These are phyloP conservation scores for Colletotrichum coccodes DNA, from an alignment of 2,329 filamentous ascomycete species.

Conservation along the genomic window DNA sequence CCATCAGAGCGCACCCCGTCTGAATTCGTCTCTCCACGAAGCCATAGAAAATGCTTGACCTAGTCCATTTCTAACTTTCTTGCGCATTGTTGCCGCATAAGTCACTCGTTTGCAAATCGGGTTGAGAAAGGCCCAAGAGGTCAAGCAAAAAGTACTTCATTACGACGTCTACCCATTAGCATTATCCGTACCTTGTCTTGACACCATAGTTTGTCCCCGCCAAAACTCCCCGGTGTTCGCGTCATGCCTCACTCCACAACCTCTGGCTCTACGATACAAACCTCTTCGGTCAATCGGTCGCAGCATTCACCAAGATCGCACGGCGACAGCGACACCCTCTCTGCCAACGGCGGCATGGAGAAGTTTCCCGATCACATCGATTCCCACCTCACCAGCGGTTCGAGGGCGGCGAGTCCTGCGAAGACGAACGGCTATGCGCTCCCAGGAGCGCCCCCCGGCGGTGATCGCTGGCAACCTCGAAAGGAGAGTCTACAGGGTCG, in stretches of 20 bases:
- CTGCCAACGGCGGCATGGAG: slow-evolving; percentile 52
- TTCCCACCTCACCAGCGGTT: slow-evolving; percentile 38
- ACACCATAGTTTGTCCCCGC: slow-evolving; percentile 26
- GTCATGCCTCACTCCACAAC: slow-evolving; percentile 53
- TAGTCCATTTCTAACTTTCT: slow-evolving; percentile 17
- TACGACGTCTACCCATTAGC: background rate
- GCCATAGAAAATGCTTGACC: slow-evolving; percentile 24
- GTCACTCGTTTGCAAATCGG: slow-evolving; percentile 25
- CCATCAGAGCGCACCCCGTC: slow-evolving; percentile 28
- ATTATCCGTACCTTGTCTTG: slow-evolving; percentile 15
- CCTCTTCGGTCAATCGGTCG: slow-evolving; percentile 45
- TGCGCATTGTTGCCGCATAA: slow-evolving; percentile 28
- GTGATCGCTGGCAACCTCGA: slow-evolving; percentile 71
- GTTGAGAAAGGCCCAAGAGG: background rate
- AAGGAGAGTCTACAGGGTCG: slow-evolving; percentile 63
- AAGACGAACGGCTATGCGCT: slow-evolving; percentile 41
- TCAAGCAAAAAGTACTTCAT: background rate
- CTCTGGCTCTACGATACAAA: slow-evolving; percentile 42
- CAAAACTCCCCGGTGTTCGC: slow-evolving; percentile 22
- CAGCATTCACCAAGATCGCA: slow-evolving; percentile 38
- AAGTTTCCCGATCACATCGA: slow-evolving; percentile 69
- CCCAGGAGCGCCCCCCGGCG: slow-evolving; percentile 39
- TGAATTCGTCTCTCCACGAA: slow-evolving; percentile 24
- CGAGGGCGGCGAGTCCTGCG: slow-evolving; percentile 35
- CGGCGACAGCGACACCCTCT: slow-evolving; percentile 25